phyloP scores from a whole-genome alignment of 805 yeast species.

The Zygosaccharomyces pseudorouxii region DNA sequence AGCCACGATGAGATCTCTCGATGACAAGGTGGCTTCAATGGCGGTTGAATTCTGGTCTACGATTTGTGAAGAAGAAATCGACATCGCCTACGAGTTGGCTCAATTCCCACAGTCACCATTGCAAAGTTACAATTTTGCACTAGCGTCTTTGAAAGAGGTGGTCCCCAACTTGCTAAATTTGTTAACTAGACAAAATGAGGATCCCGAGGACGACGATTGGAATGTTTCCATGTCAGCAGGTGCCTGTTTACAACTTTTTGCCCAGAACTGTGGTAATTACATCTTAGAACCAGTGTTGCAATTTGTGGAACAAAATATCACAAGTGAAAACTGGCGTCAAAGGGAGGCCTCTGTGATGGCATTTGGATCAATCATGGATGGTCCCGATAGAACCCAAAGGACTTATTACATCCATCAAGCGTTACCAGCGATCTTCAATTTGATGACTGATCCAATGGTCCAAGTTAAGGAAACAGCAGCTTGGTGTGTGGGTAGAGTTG shows the following conservation, averaged over 20 bases:
- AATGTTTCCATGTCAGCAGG: slow-evolving; percentile 98
- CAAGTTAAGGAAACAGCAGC: slow-evolving; percentile 97
- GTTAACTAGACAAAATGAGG: slow-evolving; percentile 85
- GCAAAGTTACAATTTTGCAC: slow-evolving; percentile 72
- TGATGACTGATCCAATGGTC: slow-evolving; percentile 69
- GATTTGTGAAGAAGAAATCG: slow-evolving; percentile 97
- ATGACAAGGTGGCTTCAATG: slow-evolving; percentile 88
- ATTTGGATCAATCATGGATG: slow-evolving; percentile 93
- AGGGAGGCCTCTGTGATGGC: slow-evolving; percentile 99
- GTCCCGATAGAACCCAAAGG: slow-evolving; percentile 75
- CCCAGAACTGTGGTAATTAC: slow-evolving; percentile 81
- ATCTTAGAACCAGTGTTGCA: slow-evolving; percentile 80
- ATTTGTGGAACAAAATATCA: slow-evolving; percentile 75
- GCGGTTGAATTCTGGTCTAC: slow-evolving; percentile 99
- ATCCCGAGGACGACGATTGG: slow-evolving; percentile 95
- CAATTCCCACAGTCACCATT: slow-evolving; percentile 52
- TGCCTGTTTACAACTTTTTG: slow-evolving; percentile 89
- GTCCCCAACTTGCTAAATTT: slow-evolving; percentile 79
- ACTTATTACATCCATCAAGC: slow-evolving; percentile 73
- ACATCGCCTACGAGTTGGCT: slow-evolving; percentile 62
- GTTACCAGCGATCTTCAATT: slow-evolving; percentile 64
- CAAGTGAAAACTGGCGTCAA: slow-evolving; percentile 64
- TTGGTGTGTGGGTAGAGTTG: slow-evolving; percentile 96
- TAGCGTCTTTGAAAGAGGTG: slow-evolving; percentile 76
- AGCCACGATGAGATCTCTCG: slow-evolving; percentile 75